Evolutionary conservation across 352 stramenopile species (phyloP).

Genomic region (Phytophthora pluvialis): DNA sequence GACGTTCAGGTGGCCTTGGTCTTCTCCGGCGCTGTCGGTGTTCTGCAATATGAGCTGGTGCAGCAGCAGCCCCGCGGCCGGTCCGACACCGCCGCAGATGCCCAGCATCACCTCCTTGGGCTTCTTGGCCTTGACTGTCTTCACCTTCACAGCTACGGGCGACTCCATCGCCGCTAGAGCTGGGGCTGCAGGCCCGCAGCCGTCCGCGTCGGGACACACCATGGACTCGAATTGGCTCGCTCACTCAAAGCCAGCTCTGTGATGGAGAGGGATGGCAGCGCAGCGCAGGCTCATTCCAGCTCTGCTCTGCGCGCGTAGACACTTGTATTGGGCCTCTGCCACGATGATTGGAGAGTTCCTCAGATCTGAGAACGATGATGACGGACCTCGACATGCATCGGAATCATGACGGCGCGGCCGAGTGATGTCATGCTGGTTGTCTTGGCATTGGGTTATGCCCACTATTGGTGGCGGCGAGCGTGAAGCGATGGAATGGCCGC

Average conservation of each 20-base stretch:
- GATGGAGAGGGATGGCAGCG: background rate
- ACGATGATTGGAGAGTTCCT: background rate
- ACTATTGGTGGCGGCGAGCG: no score
- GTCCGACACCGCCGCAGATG: constrained; percentile 78
- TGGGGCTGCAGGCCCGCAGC: background rate
- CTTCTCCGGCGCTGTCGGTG: constrained; percentile 63
- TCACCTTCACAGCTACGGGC: constrained; percentile 13
- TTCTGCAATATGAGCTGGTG: constrained; percentile 79
- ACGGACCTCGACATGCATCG: no score
- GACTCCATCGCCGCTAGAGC: constrained; percentile 9
- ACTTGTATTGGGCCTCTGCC: constrained; percentile 15
- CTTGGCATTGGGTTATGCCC: no score
- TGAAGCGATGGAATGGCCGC: no score
- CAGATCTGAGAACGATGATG: no score
- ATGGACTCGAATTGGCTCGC: background rate
- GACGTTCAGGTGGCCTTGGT: constrained; percentile 74
- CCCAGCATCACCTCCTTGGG: constrained; percentile 62
- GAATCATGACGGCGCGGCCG: no score
- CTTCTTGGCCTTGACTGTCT: constrained; percentile 20
- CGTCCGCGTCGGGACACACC: background rate
- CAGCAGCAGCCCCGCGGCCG: constrained; percentile 70
- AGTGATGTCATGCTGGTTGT: no score
- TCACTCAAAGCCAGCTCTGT: constrained; percentile 10
- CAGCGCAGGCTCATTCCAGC: constrained; percentile 20
- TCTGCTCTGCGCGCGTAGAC: constrained; percentile 2